phyloP scores from a whole-genome alignment of 345 rosid genomes.

The Rhodamnia rubescens region DNA sequence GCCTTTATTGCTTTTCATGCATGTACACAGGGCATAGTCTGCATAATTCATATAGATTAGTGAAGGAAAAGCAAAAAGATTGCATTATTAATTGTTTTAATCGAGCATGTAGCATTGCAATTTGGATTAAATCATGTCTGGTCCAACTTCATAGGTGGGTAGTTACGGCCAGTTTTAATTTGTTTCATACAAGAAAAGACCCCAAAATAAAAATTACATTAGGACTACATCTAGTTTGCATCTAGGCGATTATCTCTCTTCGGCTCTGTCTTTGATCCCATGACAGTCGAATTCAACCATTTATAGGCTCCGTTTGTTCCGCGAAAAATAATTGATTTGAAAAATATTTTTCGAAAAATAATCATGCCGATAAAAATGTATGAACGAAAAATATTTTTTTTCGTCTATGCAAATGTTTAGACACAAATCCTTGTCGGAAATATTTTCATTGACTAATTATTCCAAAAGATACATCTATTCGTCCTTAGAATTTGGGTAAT shows the following conservation, averaged over 20 bases:
- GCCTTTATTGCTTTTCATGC: not conserved
- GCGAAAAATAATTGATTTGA: too few species aligned
- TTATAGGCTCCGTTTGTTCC: not conserved
- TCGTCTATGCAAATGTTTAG: too few species aligned
- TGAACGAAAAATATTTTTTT: too few species aligned
- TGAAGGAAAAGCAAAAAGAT: not conserved
- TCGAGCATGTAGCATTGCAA: not conserved
- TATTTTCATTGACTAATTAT: too few species aligned
- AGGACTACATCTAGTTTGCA: not conserved
- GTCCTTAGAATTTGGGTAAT: too few species aligned
- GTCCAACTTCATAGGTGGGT: not conserved
- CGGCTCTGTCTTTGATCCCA: not conserved
- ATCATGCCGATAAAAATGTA: too few species aligned
- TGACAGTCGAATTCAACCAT: not conserved
- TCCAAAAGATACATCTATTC: too few species aligned
- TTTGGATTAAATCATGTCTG: not conserved
- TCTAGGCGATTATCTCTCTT: not conserved
- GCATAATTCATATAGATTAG: not conserved
- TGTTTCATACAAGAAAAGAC: not conserved
- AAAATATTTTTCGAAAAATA: too few species aligned
- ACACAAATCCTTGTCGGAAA: too few species aligned
- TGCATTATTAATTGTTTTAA: not conserved
- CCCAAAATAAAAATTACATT: not conserved
- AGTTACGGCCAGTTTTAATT: not conserved
- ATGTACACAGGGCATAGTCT: not conserved